These are phyloP conservation scores for Paramecium octaurelia DNA, from an alignment of 73 alveolate species.

Conservation along the genomic window DNA sequence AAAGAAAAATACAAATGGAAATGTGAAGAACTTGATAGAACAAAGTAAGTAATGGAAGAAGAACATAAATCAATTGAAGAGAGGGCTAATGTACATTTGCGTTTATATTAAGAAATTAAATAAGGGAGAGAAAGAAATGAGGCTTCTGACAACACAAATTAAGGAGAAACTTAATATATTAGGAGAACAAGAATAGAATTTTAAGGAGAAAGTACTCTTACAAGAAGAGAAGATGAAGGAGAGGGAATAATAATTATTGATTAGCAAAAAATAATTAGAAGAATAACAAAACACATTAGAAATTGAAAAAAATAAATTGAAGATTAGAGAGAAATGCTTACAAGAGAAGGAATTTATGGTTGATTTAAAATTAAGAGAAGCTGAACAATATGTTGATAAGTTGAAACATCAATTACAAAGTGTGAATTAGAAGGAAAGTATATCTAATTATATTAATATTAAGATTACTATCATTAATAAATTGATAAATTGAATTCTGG, in stretches of 20 bases:
- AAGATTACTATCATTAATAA: slow-evolving; percentile 33
- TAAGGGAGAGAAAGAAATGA: neutral
- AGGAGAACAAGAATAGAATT: neutral
- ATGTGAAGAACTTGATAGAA: slow-evolving; percentile 15
- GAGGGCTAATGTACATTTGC: neutral
- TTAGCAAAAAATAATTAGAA: neutral
- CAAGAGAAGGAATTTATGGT: neutral
- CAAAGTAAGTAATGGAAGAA: neutral
- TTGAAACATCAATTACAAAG: neutral
- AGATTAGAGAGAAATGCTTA: neutral
- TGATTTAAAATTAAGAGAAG: neutral
- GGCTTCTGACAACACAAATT: neutral
- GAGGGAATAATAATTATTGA: neutral
- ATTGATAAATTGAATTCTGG: slow-evolving; percentile 34
- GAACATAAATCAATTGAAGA: neutral
- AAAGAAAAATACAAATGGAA: slow-evolving; percentile 43
- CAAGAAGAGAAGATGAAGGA: neutral
- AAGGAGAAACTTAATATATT: neutral
- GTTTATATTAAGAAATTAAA: neutral
- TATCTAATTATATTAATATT: neutral
- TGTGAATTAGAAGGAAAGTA: slow-evolving; percentile 25
- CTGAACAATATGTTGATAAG: neutral
- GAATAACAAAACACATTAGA: neutral
- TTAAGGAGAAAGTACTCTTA: neutral
- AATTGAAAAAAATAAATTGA: neutral